Conservation (phyloP, 2,329 filamentous ascomycete species). For the Penicillium sp. region DNA sequence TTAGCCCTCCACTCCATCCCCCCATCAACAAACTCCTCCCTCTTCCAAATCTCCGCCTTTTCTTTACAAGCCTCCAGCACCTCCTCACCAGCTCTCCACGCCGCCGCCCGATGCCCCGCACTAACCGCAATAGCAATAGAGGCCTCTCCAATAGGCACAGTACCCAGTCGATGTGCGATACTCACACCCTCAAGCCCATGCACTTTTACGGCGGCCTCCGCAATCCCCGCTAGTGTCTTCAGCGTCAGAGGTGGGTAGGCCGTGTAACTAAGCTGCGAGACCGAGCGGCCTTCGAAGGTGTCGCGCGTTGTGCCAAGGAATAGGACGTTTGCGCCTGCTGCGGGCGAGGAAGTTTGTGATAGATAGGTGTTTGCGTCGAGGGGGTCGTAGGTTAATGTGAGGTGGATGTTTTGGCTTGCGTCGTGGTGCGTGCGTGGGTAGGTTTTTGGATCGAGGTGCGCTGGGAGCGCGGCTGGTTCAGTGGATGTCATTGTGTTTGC, state of each 20-base stretch:
- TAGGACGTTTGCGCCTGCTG: slow-evolving; percentile 47
- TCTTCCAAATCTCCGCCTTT: slow-evolving; percentile 92
- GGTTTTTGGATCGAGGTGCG: slow-evolving; percentile 41
- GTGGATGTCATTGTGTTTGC: slow-evolving; percentile 15
- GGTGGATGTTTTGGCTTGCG: slow-evolving; percentile 38
- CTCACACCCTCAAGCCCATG: slow-evolving; percentile 71
- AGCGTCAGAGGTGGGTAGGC: slow-evolving; percentile 44
- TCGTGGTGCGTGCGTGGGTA: slow-evolving; percentile 40
- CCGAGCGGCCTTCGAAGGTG: slow-evolving; percentile 42
- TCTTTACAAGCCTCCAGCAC: slow-evolving; percentile 83
- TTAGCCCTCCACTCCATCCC: slow-evolving; percentile 82
- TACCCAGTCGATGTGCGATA: slow-evolving; percentile 80
- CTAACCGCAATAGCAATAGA: slow-evolving; percentile 88
- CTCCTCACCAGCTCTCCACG: slow-evolving; percentile 86
- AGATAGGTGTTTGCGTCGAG: slow-evolving; percentile 40
- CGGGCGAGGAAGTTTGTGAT: slow-evolving; percentile 40
- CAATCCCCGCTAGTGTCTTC: slow-evolving; percentile 42
- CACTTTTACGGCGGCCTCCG: slow-evolving; percentile 48
- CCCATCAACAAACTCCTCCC: slow-evolving; percentile 78
- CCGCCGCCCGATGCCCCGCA: slow-evolving; percentile 75
- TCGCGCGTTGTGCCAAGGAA: slow-evolving; percentile 49
- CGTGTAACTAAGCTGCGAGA: slow-evolving; percentile 47
- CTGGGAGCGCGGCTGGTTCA: slow-evolving; percentile 17
- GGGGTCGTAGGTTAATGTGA: slow-evolving; percentile 43
- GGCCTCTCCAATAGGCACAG: slow-evolving; percentile 86